Conservation (phyloP, 1,284 basidiomycete species). For the Afroboletus lepidellus region DNA sequence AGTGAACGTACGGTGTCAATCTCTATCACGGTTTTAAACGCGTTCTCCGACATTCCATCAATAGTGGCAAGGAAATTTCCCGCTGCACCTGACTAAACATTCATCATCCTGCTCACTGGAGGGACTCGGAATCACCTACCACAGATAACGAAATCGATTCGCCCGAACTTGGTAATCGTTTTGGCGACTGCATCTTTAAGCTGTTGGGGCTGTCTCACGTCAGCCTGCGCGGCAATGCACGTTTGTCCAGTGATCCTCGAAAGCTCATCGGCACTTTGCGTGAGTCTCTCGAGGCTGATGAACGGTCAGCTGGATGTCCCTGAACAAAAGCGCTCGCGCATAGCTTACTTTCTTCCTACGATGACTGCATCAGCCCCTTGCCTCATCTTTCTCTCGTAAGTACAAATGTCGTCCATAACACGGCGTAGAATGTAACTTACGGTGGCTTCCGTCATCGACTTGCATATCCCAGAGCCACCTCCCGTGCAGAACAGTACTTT, state of each 20-base stretch:
- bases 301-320: background rate
- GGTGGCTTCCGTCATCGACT: constrained; percentile 81
- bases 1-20: constrained; percentile 76
- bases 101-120: background rate
- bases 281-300: constrained; percentile 74
- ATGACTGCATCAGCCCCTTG: constrained; percentile 85
- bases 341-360: constrained; percentile 79
- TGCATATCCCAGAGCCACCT: constrained; percentile 90
- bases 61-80: constrained; percentile 90
- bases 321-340: background rate
- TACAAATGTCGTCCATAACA: background rate
- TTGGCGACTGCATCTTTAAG: constrained; percentile 76
- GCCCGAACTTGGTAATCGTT: constrained; percentile 77
- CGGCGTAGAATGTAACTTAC: constrained; percentile 40
- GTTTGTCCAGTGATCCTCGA: constrained; percentile 64
- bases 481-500: constrained; percentile 95
- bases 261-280: constrained; percentile 70
- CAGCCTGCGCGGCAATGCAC: constrained; percentile 78
- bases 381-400: constrained; percentile 57
- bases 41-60: constrained; percentile 79
- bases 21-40: constrained; percentile 90
- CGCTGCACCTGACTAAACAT: constrained; percentile 64
- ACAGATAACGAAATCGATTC: constrained; percentile 94
- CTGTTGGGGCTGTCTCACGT: constrained; percentile 78
- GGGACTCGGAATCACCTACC: constrained; percentile 45